These are phyloP conservation scores for Phytopythium aichiense DNA, from an alignment of 352 stramenopile species.

Conservation along the genomic window DNA sequence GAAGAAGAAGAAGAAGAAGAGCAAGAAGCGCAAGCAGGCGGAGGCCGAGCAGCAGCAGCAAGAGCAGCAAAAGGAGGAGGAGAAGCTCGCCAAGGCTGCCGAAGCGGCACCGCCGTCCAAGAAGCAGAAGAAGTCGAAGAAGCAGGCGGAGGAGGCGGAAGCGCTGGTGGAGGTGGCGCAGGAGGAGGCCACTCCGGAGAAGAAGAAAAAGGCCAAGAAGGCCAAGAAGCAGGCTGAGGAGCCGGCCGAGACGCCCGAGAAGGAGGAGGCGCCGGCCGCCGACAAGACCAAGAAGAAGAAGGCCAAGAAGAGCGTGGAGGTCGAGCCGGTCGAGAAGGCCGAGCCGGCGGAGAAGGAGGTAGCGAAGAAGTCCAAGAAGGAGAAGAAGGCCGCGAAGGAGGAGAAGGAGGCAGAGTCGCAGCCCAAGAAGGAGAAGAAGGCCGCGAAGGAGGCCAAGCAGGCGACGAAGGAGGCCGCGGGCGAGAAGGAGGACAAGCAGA, in stretches of 20 bases:
- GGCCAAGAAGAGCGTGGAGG: slow-evolving; percentile 18
- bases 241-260: slow-evolving; percentile 11
- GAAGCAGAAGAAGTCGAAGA: slow-evolving; percentile 21
- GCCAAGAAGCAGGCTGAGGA: slow-evolving; percentile 8
- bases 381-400: slow-evolving; percentile 9
- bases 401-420: slow-evolving; percentile 16
- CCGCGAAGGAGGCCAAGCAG: slow-evolving; percentile 12
- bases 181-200: slow-evolving; percentile 1
- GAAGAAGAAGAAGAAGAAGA: slow-evolving; percentile 39
- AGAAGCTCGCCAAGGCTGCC: slow-evolving; percentile 1
- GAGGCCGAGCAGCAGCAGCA: not conserved
- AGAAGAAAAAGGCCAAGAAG: slow-evolving; percentile 8
- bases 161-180: slow-evolving; percentile 3
- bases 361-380: slow-evolving; percentile 10
- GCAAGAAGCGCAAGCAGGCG: slow-evolving; percentile 37
- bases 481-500: not conserved
- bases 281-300: slow-evolving; percentile 58
- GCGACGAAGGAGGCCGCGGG: slow-evolving; percentile 9
- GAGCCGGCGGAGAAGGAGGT: slow-evolving; percentile 37
- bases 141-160: slow-evolving; percentile 6
- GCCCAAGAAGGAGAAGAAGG: slow-evolving; percentile 12
- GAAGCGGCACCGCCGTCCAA: slow-evolving; percentile 14
- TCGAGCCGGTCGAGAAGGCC: slow-evolving; percentile 16
- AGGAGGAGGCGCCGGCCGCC: slow-evolving; percentile 2
- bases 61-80: not conserved